Evolutionary conservation across 306 rosid genomes (phyloP).

Genomic region (Prunus dulcis): DNA sequence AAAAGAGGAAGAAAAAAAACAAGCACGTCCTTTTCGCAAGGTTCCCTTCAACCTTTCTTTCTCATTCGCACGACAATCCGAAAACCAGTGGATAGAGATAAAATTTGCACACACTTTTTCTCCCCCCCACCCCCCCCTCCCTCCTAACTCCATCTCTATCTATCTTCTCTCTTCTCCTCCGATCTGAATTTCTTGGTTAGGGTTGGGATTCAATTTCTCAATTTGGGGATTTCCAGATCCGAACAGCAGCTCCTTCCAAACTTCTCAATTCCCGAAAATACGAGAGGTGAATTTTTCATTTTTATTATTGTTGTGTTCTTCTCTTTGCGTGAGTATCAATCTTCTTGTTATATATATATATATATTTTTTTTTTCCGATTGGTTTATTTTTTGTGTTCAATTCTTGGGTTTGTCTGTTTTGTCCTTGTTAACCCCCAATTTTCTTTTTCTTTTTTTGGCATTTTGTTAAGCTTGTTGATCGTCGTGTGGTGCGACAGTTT

Average conservation of each 20-base stretch:
- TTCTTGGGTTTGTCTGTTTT: neutral
- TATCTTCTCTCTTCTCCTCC: neutral
- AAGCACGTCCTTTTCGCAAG: slow-evolving; percentile 11
- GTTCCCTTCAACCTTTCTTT: slow-evolving; percentile 1
- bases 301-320: neutral
- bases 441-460: too few relatives aligned
- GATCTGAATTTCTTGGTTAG: slow-evolving; percentile 4
- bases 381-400: neutral
- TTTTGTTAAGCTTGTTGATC: neutral
- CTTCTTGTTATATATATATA: neutral
- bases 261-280: neutral
- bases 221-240: slow-evolving; percentile 13
- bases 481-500: neutral
- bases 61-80: neutral
- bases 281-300: slow-evolving; percentile 14
- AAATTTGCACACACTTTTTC: neutral
- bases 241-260: neutral
- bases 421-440: neutral
- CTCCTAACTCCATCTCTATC: neutral
- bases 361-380: neutral
- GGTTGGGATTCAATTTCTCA: neutral
- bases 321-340: neutral
- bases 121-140: too few relatives aligned
- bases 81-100: slow-evolving; percentile 9
- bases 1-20: neutral